Base-by-base conservation (phyloP, 1,284 basidiomycete genomes). In the Fomitopsis betulina region DNA sequence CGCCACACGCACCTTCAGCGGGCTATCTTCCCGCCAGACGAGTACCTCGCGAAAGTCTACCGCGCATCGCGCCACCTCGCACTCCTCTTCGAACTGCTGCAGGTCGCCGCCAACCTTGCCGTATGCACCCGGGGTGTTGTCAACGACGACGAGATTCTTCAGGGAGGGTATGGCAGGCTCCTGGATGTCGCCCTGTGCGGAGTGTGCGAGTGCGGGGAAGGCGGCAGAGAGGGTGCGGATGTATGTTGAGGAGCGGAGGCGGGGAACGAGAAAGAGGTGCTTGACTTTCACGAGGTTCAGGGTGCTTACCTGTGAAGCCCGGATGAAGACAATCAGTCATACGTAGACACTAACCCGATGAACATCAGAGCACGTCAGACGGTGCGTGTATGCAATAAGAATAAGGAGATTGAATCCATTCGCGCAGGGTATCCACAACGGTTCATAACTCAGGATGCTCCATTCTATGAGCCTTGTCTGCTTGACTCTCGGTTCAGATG, bases 221-320 rank as follows among this genome's bases (percentile, higher is more conserved):
- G 79, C 80, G 35, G 81, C 74, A 10, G 78, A 67, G 30, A 94
- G 75, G 70, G 84, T 80, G 33, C 76, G 72, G 9, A 89, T 63
- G 65, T 91, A 91, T 1, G 75, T 72, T 3, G 89, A 89, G 1
- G 77, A 74, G 25, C 89, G 83, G 13, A 92, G 77, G n/a, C 77
- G 76, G 0, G 91, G 91, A 1, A 91, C 87, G 3, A 89, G 68
- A 64, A 93, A 84, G 1, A 94, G 78, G 56, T 91, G 86, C 47
- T 81, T 80, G n/a, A 86, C 86, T 0, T 81, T 83, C 13, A 83
- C 87, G 6, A 89, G 76, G 51, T 80, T 80, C n/a, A 94, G 75
- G 0, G 86, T 80, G 32, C 72, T 74, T 13, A 84, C 76, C 89
- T 91, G 55, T 91, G 55, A 27, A 37, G 21, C 38, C 32, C 17